Conservation (phyloP, 192 early-diverging fungal species). For the Allomyces javanicus region DNA sequence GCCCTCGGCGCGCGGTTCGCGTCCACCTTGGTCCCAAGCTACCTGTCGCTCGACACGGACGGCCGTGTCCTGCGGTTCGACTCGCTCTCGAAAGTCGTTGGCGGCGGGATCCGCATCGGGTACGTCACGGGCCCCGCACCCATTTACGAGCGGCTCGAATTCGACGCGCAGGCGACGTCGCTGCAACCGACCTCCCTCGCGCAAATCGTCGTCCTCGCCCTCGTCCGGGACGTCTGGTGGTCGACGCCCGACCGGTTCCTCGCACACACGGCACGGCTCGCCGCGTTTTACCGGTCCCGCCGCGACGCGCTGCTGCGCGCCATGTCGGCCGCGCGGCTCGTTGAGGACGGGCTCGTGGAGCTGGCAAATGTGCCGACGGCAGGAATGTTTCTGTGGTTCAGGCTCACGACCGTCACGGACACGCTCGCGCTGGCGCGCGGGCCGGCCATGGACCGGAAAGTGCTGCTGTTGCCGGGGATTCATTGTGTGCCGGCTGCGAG, state of each 20-base stretch:
- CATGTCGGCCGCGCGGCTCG: slow-evolving; percentile 25
- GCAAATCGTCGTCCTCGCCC: slow-evolving; percentile 49
- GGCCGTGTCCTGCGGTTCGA: slow-evolving; percentile 80
- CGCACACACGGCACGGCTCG: slow-evolving; percentile 39
- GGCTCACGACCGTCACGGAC: slow-evolving; percentile 20
- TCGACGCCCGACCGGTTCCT: slow-evolving; percentile 52
- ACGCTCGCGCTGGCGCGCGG: slow-evolving; percentile 9
- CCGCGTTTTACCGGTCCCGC: slow-evolving; percentile 50
- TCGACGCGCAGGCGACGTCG: slow-evolving; percentile 61
- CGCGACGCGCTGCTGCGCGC: slow-evolving; percentile 43
- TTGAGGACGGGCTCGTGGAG: slow-evolving; percentile 31
- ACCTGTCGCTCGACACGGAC: slow-evolving; percentile 77
- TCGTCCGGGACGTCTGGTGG: slow-evolving; percentile 47
- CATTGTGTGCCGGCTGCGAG: too few species aligned
- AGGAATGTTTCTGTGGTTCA: slow-evolving; percentile 87
- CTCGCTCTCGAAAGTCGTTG: slow-evolving; percentile 78
- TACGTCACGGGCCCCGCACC: slow-evolving; percentile 51
- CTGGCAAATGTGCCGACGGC: slow-evolving; percentile 31
- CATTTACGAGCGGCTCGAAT: slow-evolving; percentile 57
- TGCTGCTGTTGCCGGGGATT: slow-evolving; percentile 44
- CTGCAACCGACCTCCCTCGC: slow-evolving; percentile 66
- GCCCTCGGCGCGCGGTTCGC: not conserved
- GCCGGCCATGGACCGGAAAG: slow-evolving; percentile 35
- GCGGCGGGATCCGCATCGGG: slow-evolving; percentile 66
- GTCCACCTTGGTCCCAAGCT: slow-evolving; percentile 33